Evolutionary conservation across 2,329 filamentous ascomycete species (phyloP).

Genomic region (Neobulgaria alba): DNA sequence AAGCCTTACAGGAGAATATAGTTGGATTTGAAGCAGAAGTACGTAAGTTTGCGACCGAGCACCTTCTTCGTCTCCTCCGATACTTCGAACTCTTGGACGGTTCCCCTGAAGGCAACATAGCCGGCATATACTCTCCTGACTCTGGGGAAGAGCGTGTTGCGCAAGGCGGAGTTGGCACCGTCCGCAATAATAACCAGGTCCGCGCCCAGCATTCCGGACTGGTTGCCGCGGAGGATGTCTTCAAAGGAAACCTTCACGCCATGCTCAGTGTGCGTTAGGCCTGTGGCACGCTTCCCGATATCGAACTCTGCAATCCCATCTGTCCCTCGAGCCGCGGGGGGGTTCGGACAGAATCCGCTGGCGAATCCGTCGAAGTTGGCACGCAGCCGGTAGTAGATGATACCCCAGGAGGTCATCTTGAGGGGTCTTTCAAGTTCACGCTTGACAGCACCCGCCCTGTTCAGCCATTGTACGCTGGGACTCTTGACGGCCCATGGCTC

Average conservation of each 20-base stretch:
- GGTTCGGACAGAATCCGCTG: conserved; percentile 1
- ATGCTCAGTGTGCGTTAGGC: conserved; percentile 2
- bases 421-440: background rate
- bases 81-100: conserved; percentile 30
- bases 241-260: conserved; percentile 6
- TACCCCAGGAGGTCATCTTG: conserved; percentile 11
- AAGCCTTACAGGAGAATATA: too few species aligned
- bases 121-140: conserved; percentile 15
- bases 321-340: background rate
- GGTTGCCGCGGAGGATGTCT: background rate
- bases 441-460: conserved; percentile 9
- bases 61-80: conserved; percentile 26
- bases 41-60: conserved; percentile 31
- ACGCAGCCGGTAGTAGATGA: conserved; percentile 15
- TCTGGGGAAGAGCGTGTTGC: conserved; percentile 8
- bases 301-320: conserved; percentile 6
- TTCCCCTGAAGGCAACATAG: conserved; percentile 30
- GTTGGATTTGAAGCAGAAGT: too few species aligned
- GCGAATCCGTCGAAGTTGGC: conserved; percentile 20
- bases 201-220: conserved; percentile 1
- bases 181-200: conserved; percentile 17
- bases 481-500: background rate
- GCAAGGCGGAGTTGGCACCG: conserved; percentile 16
- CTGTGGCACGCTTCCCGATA: conserved; percentile 4
- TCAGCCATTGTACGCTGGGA: conserved; percentile 6